Evolutionary conservation across 1,284 basidiomycete genomes (phyloP), one percentile per base, ranked within the genome.

Genomic region (Paramarasmius palmivorus): DNA sequence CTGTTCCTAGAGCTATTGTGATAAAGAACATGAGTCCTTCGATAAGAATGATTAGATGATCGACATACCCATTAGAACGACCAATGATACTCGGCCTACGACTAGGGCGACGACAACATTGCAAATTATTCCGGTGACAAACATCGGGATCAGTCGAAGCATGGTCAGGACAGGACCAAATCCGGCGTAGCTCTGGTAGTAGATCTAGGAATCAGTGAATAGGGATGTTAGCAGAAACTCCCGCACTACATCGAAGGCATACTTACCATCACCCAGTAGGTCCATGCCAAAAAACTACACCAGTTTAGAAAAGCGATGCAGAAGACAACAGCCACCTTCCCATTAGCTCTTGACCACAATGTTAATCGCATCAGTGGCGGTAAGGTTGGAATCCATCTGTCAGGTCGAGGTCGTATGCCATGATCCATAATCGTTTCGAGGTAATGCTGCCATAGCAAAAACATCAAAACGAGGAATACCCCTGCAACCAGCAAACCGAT

Each of bases 111-210:
- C 82, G 57, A 90, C 68, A 19, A 88, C 64, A 63, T 92, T 92
- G 63, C 86, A 90, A 7, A 84, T 49, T 15, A 87, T 61, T 5
- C 92, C 92, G 6, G 79, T 81, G 29, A 92, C 68, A 17, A 83
- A 81, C 81, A 90, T 90, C 0, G 93, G 93, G 4, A 94, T 60
- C 59, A 95, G 77, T 5, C 90, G 83, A 23, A 93, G 65, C 70
- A 93, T 90, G 0, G 91, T 87, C 12, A 78, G 73, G 26, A 95
- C 72, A 0, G 88, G 79, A 5, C 70, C 72, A 41, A 82, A 68
- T 1, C 68, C 63, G 51, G 75, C 63, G 63, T 83, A 91, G 49
- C 82, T 74, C 61, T 91, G 88, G 63, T 89, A 90, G 65, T 82
- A 90, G 2, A 90, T 62, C 81, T 84, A 19, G 17, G 39, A 34